Evolutionary conservation across 169 alveolate species (phyloP).

Genomic region (Plasmodium vivax): DNA sequence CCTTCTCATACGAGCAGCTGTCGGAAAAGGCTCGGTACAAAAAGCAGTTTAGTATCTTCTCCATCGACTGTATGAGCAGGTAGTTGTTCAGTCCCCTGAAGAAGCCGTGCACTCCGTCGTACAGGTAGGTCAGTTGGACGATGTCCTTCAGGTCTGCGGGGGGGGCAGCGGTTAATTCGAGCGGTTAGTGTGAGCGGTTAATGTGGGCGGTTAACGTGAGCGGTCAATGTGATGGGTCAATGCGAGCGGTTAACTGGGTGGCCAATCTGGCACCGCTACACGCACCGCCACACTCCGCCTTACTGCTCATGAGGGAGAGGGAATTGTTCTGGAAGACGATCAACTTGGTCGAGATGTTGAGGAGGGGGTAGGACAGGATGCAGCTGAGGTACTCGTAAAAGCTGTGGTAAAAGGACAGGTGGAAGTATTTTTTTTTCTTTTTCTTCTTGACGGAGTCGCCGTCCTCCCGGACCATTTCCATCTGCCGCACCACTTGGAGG

Average conservation of each 20-base stretch:
- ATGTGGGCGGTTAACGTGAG: no score
- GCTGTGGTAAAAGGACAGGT: slow-evolving; percentile 49
- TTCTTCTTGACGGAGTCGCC: slow-evolving; percentile 50
- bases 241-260: neutral
- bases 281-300: neutral
- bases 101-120: slow-evolving; percentile 68
- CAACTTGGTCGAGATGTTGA: slow-evolving; percentile 61
- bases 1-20: slow-evolving; percentile 62
- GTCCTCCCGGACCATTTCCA: slow-evolving; percentile 60
- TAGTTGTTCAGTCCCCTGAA: slow-evolving; percentile 43
- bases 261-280: neutral
- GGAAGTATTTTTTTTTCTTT: slow-evolving; percentile 50
- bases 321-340: slow-evolving; percentile 59
- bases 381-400: slow-evolving; percentile 60
- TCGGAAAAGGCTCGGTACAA: slow-evolving; percentile 34
- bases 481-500: slow-evolving; percentile 26
- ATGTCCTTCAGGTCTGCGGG: slow-evolving; percentile 23
- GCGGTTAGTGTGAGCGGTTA: no score
- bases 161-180: neutral
- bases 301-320: slow-evolving; percentile 27
- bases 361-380: slow-evolving; percentile 51
- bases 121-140: slow-evolving; percentile 39
- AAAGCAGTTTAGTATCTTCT: slow-evolving; percentile 49
- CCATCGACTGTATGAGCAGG: slow-evolving; percentile 39
- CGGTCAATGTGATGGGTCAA: no score